These are phyloP conservation scores for Globisporangium nunn DNA, from an alignment of 352 stramenopile genomes.

Conservation along the genomic window DNA sequence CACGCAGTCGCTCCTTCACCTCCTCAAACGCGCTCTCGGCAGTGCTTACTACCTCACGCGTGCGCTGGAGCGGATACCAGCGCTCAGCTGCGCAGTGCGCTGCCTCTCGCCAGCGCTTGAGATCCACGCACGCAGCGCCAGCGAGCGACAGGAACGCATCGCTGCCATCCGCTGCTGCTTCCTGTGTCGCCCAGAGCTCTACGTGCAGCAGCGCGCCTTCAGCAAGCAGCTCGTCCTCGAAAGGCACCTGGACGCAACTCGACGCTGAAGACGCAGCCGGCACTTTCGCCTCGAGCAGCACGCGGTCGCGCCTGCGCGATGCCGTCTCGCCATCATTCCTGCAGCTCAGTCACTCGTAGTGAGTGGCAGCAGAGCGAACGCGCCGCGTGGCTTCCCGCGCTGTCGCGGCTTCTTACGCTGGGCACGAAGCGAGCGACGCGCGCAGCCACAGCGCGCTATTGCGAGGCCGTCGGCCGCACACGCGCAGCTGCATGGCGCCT, in stretches of 20 bases:
- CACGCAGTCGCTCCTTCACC: background rate
- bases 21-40: conserved; percentile 5
- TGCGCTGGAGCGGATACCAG: conserved; percentile 7
- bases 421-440: background rate
- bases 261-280: background rate
- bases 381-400: too few relatives aligned
- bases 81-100: background rate
- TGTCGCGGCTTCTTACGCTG: too few relatives aligned
- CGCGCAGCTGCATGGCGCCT: background rate
- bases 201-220: background rate
- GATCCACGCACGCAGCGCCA: conserved; percentile 2
- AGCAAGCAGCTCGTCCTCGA: background rate
- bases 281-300: background rate
- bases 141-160: conserved; percentile 6
- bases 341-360: too few relatives aligned
- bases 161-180: background rate
- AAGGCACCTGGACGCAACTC: background rate
- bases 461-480: background rate
- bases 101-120: background rate
- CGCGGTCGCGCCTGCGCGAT: background rate
- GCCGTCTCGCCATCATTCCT: background rate
- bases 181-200: conserved; percentile 7
- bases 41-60: background rate
- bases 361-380: too few relatives aligned
- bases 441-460: background rate